Evolutionary conservation across 2,329 filamentous ascomycete genomes (phyloP).

Genomic region (Simplicillium aogashimaense): DNA sequence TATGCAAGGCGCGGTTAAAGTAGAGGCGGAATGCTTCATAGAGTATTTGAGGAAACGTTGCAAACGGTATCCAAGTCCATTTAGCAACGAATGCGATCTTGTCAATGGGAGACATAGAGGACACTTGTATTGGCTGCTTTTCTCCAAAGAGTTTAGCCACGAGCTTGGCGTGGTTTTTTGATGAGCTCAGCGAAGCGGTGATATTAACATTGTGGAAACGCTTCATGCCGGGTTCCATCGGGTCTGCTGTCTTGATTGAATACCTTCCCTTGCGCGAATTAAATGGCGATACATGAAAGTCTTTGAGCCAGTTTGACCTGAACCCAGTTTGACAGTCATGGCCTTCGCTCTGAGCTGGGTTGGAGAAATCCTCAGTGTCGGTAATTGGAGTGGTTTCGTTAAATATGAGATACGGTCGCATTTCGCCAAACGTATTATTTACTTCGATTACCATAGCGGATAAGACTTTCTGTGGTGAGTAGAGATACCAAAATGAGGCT

Average conservation of each 20-base stretch:
- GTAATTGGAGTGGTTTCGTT: slow-evolving; percentile 15
- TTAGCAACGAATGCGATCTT: slow-evolving; percentile 35
- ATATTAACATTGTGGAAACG: slow-evolving; percentile 38
- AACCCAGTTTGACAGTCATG: slow-evolving; percentile 18
- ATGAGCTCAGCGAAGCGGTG: slow-evolving; percentile 51
- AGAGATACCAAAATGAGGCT: slow-evolving; percentile 73
- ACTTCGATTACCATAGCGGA: slow-evolving; percentile 62
- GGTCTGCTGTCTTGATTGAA: slow-evolving; percentile 37
- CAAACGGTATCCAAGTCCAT: slow-evolving; percentile 61
- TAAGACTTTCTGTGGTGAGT: slow-evolving; percentile 45
- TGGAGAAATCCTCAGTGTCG: neutral
- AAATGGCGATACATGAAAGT: slow-evolving; percentile 71
- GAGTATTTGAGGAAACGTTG: slow-evolving; percentile 56
- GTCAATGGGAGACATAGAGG: slow-evolving; percentile 26
- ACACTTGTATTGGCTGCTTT: slow-evolving; percentile 38
- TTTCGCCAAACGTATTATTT: slow-evolving; percentile 68
- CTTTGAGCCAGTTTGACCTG: slow-evolving; percentile 51
- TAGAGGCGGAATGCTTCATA: slow-evolving; percentile 49
- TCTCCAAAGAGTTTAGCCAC: slow-evolving; percentile 49
- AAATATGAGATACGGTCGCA: slow-evolving; percentile 30
- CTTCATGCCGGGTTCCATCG: slow-evolving; percentile 26
- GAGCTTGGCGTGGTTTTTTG: slow-evolving; percentile 50
- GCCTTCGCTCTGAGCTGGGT: neutral
- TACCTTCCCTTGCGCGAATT: slow-evolving; percentile 51
- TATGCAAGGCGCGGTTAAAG: slow-evolving; percentile 45